These are phyloP conservation scores for Bipolaris zeicola DNA, from an alignment of 2,329 filamentous ascomycete species.

Conservation along the genomic window DNA sequence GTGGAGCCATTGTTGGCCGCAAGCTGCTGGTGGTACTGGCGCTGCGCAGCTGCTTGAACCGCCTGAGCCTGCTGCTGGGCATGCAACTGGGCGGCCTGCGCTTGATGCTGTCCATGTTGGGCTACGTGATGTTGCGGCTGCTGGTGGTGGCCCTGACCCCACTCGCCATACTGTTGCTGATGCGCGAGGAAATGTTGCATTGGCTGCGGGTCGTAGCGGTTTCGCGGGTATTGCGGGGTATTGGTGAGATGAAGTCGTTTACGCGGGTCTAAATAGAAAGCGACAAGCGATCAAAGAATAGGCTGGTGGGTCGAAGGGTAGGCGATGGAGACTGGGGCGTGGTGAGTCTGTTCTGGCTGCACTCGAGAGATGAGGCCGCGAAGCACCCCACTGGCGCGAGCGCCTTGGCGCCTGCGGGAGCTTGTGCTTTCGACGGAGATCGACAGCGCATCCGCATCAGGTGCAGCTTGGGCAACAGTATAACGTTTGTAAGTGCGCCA, in stretches of 20 bases:
- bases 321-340: constrained; percentile 22
- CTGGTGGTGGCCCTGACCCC: constrained; percentile 56
- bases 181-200: constrained; percentile 67
- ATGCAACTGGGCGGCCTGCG: constrained; percentile 57
- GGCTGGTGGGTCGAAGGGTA: constrained; percentile 15
- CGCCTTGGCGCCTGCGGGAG: constrained; percentile 34
- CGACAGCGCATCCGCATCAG: constrained; percentile 22
- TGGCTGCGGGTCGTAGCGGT: constrained; percentile 37
- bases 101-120: constrained; percentile 49
- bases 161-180: constrained; percentile 63
- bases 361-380: constrained; percentile 35
- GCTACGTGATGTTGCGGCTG: constrained; percentile 49
- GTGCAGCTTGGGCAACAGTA: constrained; percentile 17
- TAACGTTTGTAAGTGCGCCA: neutral
- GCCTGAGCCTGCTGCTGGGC: constrained; percentile 49
- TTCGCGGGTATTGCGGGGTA: constrained; percentile 15
- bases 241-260: constrained; percentile 8
- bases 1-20: constrained; percentile 66
- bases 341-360: constrained; percentile 23
- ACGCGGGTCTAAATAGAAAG: constrained; percentile 10
- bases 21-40: constrained; percentile 74
- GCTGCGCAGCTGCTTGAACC: constrained; percentile 54
- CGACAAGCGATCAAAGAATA: constrained; percentile 14
- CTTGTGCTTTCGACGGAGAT: constrained; percentile 31
- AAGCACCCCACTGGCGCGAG: constrained; percentile 32